Conservation (phyloP, 768 basidiomycete species). For the Panus rudis region DNA sequence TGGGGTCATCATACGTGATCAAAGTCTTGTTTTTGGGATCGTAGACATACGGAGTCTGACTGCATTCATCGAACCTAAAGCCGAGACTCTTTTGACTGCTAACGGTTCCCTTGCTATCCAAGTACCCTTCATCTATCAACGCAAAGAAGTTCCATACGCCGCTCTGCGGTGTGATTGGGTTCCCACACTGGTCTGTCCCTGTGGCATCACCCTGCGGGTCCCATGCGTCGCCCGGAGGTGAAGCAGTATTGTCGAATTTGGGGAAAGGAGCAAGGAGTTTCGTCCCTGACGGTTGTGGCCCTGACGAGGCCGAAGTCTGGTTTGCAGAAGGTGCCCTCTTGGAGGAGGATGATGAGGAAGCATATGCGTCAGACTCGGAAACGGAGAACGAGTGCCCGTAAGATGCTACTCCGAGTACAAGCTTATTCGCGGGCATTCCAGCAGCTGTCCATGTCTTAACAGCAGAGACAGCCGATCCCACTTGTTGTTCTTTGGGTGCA, state of each 20-base stretch:
- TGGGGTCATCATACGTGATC: conserved; percentile 29
- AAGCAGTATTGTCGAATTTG: conserved; percentile 35
- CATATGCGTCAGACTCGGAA: conserved; percentile 28
- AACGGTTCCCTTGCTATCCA: conserved; percentile 39
- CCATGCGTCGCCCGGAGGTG: conserved; percentile 36
- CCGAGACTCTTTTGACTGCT: conserved; percentile 30
- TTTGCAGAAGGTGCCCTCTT: too few relatives aligned
- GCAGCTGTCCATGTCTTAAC: conserved; percentile 72
- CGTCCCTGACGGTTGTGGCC: too few relatives aligned
- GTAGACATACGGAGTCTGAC: conserved; percentile 30
- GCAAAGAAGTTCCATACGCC: conserved; percentile 62
- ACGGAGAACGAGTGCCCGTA: conserved; percentile 73
- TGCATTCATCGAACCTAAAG: conserved; percentile 31
- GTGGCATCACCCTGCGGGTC: conserved; percentile 18
- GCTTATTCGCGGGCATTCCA: conserved; percentile 67
- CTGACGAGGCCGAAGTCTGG: too few relatives aligned
- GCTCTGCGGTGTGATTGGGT: conserved; percentile 29
- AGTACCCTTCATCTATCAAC: conserved; percentile 48
- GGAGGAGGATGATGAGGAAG: conserved; percentile 16
- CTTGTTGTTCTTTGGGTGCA: conserved; percentile 38
- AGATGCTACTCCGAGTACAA: conserved; percentile 82
- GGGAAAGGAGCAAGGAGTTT: conserved; percentile 41
- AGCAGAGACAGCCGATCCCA: conserved; percentile 75
- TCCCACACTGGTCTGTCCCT: conserved; percentile 26
- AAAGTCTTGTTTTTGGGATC: conserved; percentile 20